Percentiles rank a stretch among this genome's conserved stretches.
Conservation (phyloP, 148 eudicot species). For the Bassia scoparia region DNA sequence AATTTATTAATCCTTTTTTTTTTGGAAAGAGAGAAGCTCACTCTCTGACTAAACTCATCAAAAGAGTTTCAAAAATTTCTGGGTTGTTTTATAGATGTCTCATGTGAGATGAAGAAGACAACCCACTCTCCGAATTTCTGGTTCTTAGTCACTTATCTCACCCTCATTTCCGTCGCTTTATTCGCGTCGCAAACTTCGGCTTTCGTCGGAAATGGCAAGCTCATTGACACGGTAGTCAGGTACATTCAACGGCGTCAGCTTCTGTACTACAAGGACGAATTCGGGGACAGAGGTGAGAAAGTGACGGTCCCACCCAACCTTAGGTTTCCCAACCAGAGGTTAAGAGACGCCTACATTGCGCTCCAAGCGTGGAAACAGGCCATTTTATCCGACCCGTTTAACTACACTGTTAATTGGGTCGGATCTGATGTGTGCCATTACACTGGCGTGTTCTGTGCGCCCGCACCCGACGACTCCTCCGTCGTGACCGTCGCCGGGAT, state of each 20-base stretch:
- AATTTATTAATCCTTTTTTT: neutral
- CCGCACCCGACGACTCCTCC: slow-evolving; percentile 38
- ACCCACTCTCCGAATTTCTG: slow-evolving; percentile 9
- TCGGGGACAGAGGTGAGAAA: slow-evolving; percentile 62
- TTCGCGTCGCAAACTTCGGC: neutral
- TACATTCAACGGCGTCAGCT: slow-evolving; percentile 59
- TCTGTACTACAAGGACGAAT: slow-evolving; percentile 60
- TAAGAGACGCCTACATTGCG: slow-evolving; percentile 78
- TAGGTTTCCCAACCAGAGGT: slow-evolving; percentile 44
- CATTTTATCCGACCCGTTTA: slow-evolving; percentile 70
- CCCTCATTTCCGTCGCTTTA: neutral
- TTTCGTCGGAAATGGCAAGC: slow-evolving; percentile 26
- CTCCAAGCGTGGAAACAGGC: slow-evolving; percentile 81
- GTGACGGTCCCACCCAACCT: slow-evolving; percentile 46
- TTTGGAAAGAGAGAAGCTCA: slow-evolving; percentile 6
- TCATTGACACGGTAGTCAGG: slow-evolving; percentile 41
- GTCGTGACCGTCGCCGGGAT: slow-evolving; percentile 63
- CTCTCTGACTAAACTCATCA: neutral
- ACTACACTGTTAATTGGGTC: slow-evolving; percentile 60
- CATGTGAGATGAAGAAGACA: slow-evolving; percentile 33
- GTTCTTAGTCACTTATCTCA: neutral
- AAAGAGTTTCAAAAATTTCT: neutral
- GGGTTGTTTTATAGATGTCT: slow-evolving; percentile 37
- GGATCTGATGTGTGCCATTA: slow-evolving; percentile 74
- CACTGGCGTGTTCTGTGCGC: slow-evolving; percentile 72